phyloP scores from a whole-genome alignment of 1,139 yeast species.

The Pichia sp. region DNA sequence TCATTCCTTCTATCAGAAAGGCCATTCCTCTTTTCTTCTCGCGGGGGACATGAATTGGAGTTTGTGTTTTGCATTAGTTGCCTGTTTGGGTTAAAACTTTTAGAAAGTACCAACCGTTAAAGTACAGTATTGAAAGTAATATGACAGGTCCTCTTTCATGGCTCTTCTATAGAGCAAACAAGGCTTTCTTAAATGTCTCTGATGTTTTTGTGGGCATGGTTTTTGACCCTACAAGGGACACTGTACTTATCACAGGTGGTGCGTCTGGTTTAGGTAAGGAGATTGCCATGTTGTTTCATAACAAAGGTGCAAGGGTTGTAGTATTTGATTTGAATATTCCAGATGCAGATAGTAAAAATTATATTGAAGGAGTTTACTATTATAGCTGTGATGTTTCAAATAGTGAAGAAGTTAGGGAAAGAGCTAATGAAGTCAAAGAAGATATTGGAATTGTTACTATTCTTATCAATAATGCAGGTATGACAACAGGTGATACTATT shows the following conservation, averaged over 20 bases:
- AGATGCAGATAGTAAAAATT: slow-evolving; percentile 22
- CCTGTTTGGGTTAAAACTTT: neutral
- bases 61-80: neutral
- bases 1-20: neutral
- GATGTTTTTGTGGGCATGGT: slow-evolving; percentile 42
- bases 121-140: neutral
- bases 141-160: slow-evolving; percentile 27
- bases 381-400: slow-evolving; percentile 65
- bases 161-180: slow-evolving; percentile 28
- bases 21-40: neutral
- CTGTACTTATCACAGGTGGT: slow-evolving; percentile 82
- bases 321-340: slow-evolving; percentile 58
- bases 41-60: slow-evolving; percentile 1
- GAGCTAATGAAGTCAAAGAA: slow-evolving; percentile 35
- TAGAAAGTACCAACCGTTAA: neutral
- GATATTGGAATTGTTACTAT: slow-evolving; percentile 57
- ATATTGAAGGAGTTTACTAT: slow-evolving; percentile 43
- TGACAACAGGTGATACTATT: slow-evolving; percentile 53
- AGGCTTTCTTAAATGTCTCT: slow-evolving; percentile 31
- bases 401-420: slow-evolving; percentile 34
- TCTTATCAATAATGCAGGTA: slow-evolving; percentile 79
- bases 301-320: slow-evolving; percentile 44
- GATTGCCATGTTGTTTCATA: slow-evolving; percentile 42
- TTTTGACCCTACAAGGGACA: slow-evolving; percentile 46
- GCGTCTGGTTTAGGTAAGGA: slow-evolving; percentile 67